A percentile compares a stretch with the other conserved stretches of the same genome.
phyloP scores from a whole-genome alignment of 2,329 filamentous ascomycete species.

The Verticillium longisporum region DNA sequence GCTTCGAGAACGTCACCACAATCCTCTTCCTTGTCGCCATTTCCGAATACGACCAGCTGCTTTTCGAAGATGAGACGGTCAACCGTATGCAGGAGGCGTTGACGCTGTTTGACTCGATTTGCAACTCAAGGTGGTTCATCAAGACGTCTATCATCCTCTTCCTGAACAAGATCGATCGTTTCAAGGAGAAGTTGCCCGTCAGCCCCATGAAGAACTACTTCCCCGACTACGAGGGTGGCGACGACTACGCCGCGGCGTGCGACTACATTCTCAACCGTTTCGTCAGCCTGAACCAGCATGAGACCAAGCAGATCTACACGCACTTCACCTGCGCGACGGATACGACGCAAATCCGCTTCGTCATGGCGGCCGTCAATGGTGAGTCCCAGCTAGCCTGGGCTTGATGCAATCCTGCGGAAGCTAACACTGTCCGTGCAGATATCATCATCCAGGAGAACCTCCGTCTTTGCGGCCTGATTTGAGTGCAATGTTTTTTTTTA shows the following conservation, averaged over 20 bases:
- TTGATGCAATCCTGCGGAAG: neutral
- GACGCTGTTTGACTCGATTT: constrained; percentile 81
- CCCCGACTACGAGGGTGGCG: constrained; percentile 87
- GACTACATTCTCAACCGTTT: constrained; percentile 99
- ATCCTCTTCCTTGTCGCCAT: constrained; percentile 96
- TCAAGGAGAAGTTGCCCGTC: constrained; percentile 76
- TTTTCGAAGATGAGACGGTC: constrained; percentile 95
- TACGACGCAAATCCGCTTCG: constrained; percentile 97
- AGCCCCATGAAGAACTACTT: constrained; percentile 88
- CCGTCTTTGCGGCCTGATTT: constrained; percentile 93
- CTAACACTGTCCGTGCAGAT: constrained; percentile 46
- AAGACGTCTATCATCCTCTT: constrained; percentile 85
- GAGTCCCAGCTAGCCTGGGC: constrained; percentile 25
- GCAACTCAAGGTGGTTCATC: constrained; percentile 86
- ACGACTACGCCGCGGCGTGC: constrained; percentile 92
- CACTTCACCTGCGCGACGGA: constrained; percentile 99
- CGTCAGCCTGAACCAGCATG: constrained; percentile 96
- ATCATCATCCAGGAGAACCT: constrained; percentile 99
- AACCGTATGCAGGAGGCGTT: constrained; percentile 90
- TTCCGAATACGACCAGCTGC: constrained; percentile 91
- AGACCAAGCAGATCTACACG: constrained; percentile 99
- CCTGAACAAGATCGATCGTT: constrained; percentile 85
- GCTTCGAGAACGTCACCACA: constrained; percentile 95
- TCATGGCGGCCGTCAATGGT: constrained; percentile 99
- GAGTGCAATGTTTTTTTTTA: constrained; percentile 34